These are phyloP conservation scores for Hyaloscypha finlandica DNA, from an alignment of 495 filamentous ascomycete species.

Conservation along the genomic window DNA sequence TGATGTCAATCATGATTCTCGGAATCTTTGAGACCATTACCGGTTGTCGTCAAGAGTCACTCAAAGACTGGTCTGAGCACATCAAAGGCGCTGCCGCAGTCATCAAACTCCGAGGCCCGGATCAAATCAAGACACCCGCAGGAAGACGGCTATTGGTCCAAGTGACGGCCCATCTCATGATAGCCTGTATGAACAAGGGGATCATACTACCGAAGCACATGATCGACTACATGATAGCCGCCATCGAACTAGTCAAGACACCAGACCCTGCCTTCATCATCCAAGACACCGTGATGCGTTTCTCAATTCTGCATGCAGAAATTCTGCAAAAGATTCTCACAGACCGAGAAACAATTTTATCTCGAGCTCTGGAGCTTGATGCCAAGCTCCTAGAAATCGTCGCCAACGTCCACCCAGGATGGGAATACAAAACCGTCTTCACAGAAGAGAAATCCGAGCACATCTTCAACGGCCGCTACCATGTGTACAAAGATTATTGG, in stretches of 20 bases:
- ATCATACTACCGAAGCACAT: conserved; percentile 39
- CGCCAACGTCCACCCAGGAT: conserved; percentile 41
- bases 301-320: conserved; percentile 48
- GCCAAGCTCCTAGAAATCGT: conserved; percentile 48
- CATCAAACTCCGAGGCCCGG: conserved; percentile 55
- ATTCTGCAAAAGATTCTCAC: conserved; percentile 42
- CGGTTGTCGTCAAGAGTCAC: conserved; percentile 44
- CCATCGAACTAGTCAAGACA: conserved; percentile 26
- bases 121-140: conserved; percentile 52
- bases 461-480: conserved; percentile 59
- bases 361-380: conserved; percentile 50
- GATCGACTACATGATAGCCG: conserved; percentile 39
- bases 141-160: conserved; percentile 59
- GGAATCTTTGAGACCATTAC: conserved; percentile 57
- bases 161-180: conserved; percentile 46
- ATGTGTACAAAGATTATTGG: conserved; percentile 62
- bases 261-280: conserved; percentile 34
- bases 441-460: conserved; percentile 34
- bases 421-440: conserved; percentile 40
- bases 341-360: conserved; percentile 48
- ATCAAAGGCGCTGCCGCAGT: conserved; percentile 61
- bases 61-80: conserved; percentile 60
- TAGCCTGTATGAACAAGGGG: conserved; percentile 40
- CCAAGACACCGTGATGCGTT: conserved; percentile 39
- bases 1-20: conserved; percentile 62